A percentile compares a stretch with the other conserved stretches of the same genome.
These are phyloP conservation scores for Boletus subparvulus DNA, from an alignment of 768 basidiomycete species.

Conservation along the genomic window DNA sequence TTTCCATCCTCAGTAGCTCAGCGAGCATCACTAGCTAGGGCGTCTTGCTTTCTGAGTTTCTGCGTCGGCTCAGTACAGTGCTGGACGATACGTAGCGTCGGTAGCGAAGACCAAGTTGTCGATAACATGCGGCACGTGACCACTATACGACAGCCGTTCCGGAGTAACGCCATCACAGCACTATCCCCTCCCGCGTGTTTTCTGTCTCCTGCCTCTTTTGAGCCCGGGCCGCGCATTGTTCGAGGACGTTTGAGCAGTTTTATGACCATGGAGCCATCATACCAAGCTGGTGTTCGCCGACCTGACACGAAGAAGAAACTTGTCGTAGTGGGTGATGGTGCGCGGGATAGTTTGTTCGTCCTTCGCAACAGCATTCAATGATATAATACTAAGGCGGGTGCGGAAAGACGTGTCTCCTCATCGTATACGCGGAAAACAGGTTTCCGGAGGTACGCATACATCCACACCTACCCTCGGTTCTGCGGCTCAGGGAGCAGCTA, in stretches of 20 bases:
- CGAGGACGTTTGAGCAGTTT: not conserved
- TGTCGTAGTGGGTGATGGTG: conserved; percentile 87
- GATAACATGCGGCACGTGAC: conserved; percentile 17
- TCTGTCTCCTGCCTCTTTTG: not conserved
- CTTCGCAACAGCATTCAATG: conserved; percentile 26
- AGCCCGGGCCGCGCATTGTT: not conserved
- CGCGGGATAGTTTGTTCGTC: conserved; percentile 36
- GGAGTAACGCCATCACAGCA: not conserved
- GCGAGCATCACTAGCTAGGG: not conserved
- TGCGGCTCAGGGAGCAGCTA: conserved; percentile 19
- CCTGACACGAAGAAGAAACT: conserved; percentile 86
- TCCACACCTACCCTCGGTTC: not conserved
- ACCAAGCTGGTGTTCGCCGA: conserved; percentile 40
- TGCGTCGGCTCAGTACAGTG: not conserved
- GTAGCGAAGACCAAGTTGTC: too few species aligned
- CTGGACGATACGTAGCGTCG: not conserved
- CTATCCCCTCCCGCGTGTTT: conserved; percentile 1
- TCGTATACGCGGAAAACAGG: conserved; percentile 94
- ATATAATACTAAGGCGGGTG: conserved; percentile 61
- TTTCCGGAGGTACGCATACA: conserved; percentile 80
- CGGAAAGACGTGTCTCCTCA: conserved; percentile 93
- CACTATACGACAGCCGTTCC: not conserved
- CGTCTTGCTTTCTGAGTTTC: not conserved
- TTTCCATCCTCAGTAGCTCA: not conserved
- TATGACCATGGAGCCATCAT: conserved; percentile 27